Evolutionary conservation across 2,329 filamentous ascomycete genomes (phyloP).

Genomic region (Parastagonospora nodorum): DNA sequence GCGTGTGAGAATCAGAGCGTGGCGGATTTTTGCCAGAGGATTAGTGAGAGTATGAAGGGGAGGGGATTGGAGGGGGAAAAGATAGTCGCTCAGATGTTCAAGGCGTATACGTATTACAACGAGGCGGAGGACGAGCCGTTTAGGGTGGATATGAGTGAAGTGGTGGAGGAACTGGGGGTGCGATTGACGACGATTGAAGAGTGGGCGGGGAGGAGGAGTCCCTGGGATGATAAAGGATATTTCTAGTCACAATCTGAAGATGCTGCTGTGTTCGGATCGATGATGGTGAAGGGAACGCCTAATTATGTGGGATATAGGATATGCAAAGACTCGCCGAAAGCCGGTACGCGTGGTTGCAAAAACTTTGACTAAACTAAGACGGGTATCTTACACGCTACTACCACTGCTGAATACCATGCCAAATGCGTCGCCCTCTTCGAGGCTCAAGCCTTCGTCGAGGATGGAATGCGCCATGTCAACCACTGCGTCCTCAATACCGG

Average conservation of each 20-base stretch:
- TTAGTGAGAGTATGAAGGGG: slow-evolving; percentile 39
- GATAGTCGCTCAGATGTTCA: slow-evolving; percentile 48
- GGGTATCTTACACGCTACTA: background rate
- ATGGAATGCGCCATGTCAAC: slow-evolving; percentile 81
- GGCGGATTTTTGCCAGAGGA: slow-evolving; percentile 32
- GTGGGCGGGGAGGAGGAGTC: slow-evolving; percentile 38
- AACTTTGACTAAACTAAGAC: background rate
- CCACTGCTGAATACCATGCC: slow-evolving; percentile 48
- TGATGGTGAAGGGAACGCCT: background rate
- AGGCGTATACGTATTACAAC: slow-evolving; percentile 50
- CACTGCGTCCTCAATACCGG: slow-evolving; percentile 75
- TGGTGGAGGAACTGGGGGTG: slow-evolving; percentile 41
- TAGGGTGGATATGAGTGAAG: slow-evolving; percentile 44
- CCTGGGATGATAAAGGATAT: slow-evolving; percentile 23
- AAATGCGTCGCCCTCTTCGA: slow-evolving; percentile 73
- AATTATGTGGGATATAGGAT: background rate
- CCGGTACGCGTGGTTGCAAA: too few relatives aligned
- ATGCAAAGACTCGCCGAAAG: background rate
- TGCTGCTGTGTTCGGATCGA: too few relatives aligned
- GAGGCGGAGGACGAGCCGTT: slow-evolving; percentile 47
- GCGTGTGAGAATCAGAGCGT: slow-evolving; percentile 41
- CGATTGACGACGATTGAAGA: slow-evolving; percentile 43
- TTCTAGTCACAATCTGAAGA: background rate
- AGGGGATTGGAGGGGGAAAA: slow-evolving; percentile 44
- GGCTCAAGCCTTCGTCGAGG: slow-evolving; percentile 78